Conservation (phyloP, 768 basidiomycete species). For the Lentinus tigrinus region DNA sequence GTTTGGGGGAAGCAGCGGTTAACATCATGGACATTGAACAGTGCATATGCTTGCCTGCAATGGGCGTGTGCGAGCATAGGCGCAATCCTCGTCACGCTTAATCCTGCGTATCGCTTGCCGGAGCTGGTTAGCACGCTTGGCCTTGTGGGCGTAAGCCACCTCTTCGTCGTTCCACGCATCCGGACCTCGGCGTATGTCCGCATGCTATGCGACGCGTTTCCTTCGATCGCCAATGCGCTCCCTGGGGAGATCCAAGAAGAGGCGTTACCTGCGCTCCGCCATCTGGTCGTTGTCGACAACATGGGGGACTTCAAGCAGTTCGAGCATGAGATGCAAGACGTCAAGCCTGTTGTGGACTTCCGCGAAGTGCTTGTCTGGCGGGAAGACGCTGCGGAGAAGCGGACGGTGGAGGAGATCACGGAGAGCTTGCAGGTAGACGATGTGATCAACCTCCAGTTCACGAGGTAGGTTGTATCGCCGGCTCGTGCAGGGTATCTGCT, state of each 20-base stretch:
- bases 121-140: slow-evolving; percentile 70
- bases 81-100: slow-evolving; percentile 80
- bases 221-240: slow-evolving; percentile 46
- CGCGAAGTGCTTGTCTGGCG: slow-evolving; percentile 71
- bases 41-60: slow-evolving; percentile 77
- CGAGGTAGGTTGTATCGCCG: slow-evolving; percentile 48
- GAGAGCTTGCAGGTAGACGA: slow-evolving; percentile 56
- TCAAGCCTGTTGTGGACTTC: slow-evolving; percentile 64
- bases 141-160: slow-evolving; percentile 63
- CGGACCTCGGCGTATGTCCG: slow-evolving; percentile 63
- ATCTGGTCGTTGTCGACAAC: slow-evolving; percentile 70
- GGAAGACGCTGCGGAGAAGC: slow-evolving; percentile 46
- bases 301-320: slow-evolving; percentile 37
- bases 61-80: slow-evolving; percentile 87
- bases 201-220: slow-evolving; percentile 57
- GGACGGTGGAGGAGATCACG: slow-evolving; percentile 42
- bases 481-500: background rate
- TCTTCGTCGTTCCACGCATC: slow-evolving; percentile 71
- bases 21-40: slow-evolving; percentile 25
- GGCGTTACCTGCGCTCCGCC: slow-evolving; percentile 58
- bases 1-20: background rate
- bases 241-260: slow-evolving; percentile 60
- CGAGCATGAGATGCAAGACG: slow-evolving; percentile 36
- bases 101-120: slow-evolving; percentile 72
- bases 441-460: slow-evolving; percentile 82